These are phyloP conservation scores for Macrophomina pseudophaseolina DNA, from an alignment of 2,329 filamentous ascomycete genomes.

Conservation along the genomic window DNA sequence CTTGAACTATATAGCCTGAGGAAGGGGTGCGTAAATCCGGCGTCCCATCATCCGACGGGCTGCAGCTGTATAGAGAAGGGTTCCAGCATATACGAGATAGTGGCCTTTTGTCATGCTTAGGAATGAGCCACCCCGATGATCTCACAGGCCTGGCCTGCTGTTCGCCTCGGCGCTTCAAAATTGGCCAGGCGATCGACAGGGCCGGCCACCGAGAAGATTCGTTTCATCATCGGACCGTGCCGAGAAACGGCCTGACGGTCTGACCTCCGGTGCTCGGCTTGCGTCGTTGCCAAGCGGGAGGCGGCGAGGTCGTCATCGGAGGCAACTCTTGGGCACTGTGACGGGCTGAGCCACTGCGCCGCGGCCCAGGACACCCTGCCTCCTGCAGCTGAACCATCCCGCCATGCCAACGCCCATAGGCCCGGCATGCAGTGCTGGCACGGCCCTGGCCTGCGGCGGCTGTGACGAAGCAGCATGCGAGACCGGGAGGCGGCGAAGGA, in stretches of 20 bases:
- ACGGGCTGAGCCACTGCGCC: too few species aligned
- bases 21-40: not conserved
- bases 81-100: constrained; percentile 13
- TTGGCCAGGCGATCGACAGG: constrained; percentile 11
- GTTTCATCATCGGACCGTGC: constrained; percentile 24
- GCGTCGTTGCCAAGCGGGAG: constrained; percentile 8
- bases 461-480: not conserved
- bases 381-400: not conserved
- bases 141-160: not conserved
- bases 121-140: constrained; percentile 1
- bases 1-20: not conserved
- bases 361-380: not conserved
- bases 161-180: constrained; percentile 11
- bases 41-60: not conserved
- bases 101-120: constrained; percentile 21
- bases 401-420: not conserved
- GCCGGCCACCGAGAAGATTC: constrained; percentile 4
- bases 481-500: not conserved
- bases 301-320: not conserved
- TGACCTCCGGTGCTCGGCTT: constrained; percentile 17
- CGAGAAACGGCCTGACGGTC: constrained; percentile 14
- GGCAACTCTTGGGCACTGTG: not conserved
- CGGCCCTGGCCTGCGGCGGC: not conserved
- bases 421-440: not conserved
- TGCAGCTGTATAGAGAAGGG: constrained; percentile 5